A percentile compares a stretch with the other conserved stretches of the same genome.
phyloP scores from a whole-genome alignment of 352 stramenopile species.

The Peronospora farinosa region DNA sequence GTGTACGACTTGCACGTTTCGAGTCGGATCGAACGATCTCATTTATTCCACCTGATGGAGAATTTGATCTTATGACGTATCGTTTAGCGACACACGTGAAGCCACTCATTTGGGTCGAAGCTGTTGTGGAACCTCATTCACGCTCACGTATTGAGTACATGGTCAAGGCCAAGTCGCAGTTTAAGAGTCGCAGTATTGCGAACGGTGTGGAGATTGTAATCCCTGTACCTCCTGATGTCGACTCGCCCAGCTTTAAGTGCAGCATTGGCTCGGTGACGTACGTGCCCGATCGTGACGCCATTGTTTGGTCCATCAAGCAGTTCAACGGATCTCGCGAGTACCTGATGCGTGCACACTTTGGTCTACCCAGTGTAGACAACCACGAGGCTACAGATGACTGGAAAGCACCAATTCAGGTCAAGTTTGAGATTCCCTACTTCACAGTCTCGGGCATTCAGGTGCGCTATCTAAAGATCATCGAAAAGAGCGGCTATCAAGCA shows the following conservation, averaged over 20 bases:
- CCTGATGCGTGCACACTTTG: slow-evolving; percentile 99
- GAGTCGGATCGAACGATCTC: slow-evolving; percentile 99
- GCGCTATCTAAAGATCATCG: slow-evolving; percentile 99
- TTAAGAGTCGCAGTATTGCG: slow-evolving; percentile 96
- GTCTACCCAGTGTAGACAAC: slow-evolving; percentile 91
- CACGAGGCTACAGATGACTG: slow-evolving; percentile 86
- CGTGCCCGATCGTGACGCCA: slow-evolving; percentile 95
- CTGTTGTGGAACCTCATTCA: slow-evolving; percentile 97
- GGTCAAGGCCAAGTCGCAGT: slow-evolving; percentile 97
- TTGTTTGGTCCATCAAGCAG: slow-evolving; percentile 99
- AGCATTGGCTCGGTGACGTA: slow-evolving; percentile 97
- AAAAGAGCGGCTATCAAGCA: slow-evolving; percentile 99
- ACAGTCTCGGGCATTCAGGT: slow-evolving; percentile 97
- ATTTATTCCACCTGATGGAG: slow-evolving; percentile 99
- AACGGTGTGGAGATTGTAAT: slow-evolving; percentile 99
- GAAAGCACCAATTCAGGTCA: slow-evolving; percentile 90
- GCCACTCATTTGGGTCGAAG: slow-evolving; percentile 97
- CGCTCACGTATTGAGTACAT: slow-evolving; percentile 98
- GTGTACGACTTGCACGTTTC: slow-evolving; percentile 97
- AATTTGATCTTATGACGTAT: slow-evolving; percentile 99
- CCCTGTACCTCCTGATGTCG: slow-evolving; percentile 96
- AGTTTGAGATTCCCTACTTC: slow-evolving; percentile 96
- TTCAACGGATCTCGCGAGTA: slow-evolving; percentile 98
- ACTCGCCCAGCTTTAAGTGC: slow-evolving; percentile 98
- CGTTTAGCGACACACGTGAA: slow-evolving; percentile 98